Percentiles rank a stretch among this genome's conserved stretches.
phyloP scores from a whole-genome alignment of 108 stramenopile species.

The Pseudonitzschia delicatissima region DNA sequence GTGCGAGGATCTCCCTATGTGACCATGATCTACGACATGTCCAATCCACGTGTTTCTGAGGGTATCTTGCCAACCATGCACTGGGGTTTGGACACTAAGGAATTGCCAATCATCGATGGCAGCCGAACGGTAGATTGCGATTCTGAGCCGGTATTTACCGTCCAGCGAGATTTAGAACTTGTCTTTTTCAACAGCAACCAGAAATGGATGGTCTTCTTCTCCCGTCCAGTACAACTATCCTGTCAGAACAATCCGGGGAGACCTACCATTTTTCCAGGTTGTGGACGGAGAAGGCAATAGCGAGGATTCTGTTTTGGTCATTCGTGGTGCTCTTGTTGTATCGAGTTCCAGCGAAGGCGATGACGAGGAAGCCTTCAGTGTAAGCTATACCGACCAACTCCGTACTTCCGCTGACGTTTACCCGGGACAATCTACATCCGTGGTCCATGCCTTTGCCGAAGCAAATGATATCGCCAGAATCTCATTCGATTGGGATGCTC shows the following conservation, averaged over 20 bases:
- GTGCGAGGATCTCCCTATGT: constrained; percentile 86
- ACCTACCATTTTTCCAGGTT: constrained; percentile 32
- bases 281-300: constrained; percentile 3
- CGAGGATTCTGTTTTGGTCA: constrained; percentile 8
- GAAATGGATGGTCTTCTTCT: constrained; percentile 89
- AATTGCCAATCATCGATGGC: constrained; percentile 27
- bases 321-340: constrained; percentile 31
- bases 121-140: constrained; percentile 15
- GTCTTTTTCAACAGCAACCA: constrained; percentile 58
- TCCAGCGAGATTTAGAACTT: constrained; percentile 57
- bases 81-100: constrained; percentile 20
- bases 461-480: constrained; percentile 25
- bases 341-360: constrained; percentile 16
- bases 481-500: constrained; percentile 36
- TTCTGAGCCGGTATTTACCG: constrained; percentile 24
- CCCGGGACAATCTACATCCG: constrained; percentile 47
- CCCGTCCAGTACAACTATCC: constrained; percentile 55
- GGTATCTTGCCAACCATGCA: constrained; percentile 42
- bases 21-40: constrained; percentile 59
- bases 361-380: constrained; percentile 21
- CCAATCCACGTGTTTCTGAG: background rate
- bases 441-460: constrained; percentile 10
- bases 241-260: constrained; percentile 38
- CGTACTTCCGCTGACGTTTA: constrained; percentile 55
- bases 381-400: constrained; percentile 39